These are phyloP conservation scores for Neofusicoccum cordaticola DNA, from an alignment of 2,329 filamentous ascomycete genomes.

Conservation along the genomic window DNA sequence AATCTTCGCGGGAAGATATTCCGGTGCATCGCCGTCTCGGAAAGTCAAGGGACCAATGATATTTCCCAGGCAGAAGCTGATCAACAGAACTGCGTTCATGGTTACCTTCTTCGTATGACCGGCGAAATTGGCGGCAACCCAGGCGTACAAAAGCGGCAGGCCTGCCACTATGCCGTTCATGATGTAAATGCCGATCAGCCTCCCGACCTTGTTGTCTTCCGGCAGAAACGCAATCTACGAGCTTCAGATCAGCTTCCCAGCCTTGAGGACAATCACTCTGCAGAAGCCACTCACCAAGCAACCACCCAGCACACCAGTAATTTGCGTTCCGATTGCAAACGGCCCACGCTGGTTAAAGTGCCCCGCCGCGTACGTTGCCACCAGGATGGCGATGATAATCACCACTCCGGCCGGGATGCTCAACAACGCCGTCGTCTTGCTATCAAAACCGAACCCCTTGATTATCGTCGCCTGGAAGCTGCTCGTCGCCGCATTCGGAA, in stretches of 20 bases:
- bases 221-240: conserved; percentile 23
- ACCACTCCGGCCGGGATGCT: conserved; percentile 26
- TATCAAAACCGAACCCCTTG: conserved; percentile 27
- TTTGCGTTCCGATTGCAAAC: conserved; percentile 22
- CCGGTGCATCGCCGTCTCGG: conserved; percentile 26
- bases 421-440: conserved; percentile 28
- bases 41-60: conserved; percentile 41
- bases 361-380: conserved; percentile 25
- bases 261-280: conserved; percentile 2
- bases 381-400: conserved; percentile 27
- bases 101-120: conserved; percentile 40
- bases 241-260: conserved; percentile 13
- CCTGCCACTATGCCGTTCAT: conserved; percentile 23
- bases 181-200: conserved; percentile 24
- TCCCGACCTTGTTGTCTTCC: conserved; percentile 18
- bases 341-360: conserved; percentile 26
- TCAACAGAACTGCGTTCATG: conserved; percentile 34
- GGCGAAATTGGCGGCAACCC: conserved; percentile 23
- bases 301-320: conserved; percentile 1
- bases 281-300: background rate
- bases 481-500: conserved; percentile 29
- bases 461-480: conserved; percentile 33
- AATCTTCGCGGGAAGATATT: conserved; percentile 41
- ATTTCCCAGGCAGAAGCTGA: conserved; percentile 42
- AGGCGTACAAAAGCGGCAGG: conserved; percentile 23